Percentiles rank a stretch among this genome's conserved stretches.
Conservation (phyloP, 768 basidiomycete species). For the Gloeopeniophorella convolvens region DNA sequence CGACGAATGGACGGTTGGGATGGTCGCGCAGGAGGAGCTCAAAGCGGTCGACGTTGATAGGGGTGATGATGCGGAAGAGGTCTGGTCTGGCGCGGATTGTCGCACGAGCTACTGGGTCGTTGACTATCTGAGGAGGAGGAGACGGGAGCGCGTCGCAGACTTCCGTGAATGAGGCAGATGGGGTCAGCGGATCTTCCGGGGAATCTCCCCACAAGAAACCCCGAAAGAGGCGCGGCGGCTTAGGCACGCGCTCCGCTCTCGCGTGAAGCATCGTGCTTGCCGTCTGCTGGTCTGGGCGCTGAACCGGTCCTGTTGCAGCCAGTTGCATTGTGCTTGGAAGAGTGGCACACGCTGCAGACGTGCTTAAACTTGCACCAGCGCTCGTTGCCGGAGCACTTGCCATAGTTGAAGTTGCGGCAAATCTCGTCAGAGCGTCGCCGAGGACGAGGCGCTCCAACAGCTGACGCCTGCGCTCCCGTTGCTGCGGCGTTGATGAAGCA, state of each 20-base stretch:
- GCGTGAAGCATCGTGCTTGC: conserved; percentile 12
- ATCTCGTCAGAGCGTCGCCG: conserved; percentile 3
- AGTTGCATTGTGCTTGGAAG: conserved; percentile 2
- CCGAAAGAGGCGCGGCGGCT: conserved; percentile 7
- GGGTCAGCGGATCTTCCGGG: conserved; percentile 19
- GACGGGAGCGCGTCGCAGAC: conserved; percentile 14
- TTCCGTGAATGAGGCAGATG: conserved; percentile 14
- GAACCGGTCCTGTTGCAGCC: conserved; percentile 2
- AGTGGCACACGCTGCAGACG: conserved; percentile 20
- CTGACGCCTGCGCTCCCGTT: not conserved
- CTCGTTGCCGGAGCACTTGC: conserved; percentile 8
- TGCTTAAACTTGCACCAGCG: conserved; percentile 24
- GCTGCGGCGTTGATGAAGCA: not conserved
- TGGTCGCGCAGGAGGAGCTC: conserved; percentile 27
- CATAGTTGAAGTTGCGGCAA: conserved; percentile 24
- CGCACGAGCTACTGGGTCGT: conserved; percentile 12
- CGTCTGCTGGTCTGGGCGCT: too few species aligned
- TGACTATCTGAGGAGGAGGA: conserved; percentile 6
- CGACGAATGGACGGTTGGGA: conserved; percentile 34
- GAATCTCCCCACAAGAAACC: too few species aligned
- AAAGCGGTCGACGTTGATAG: conserved; percentile 31
- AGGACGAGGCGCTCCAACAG: not conserved
- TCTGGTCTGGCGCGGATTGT: conserved; percentile 27
- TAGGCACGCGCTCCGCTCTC: not conserved
- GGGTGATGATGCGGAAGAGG: conserved; percentile 33